phyloP scores from a whole-genome alignment of 305 asterid species.

The Fraxinus platypoda region DNA sequence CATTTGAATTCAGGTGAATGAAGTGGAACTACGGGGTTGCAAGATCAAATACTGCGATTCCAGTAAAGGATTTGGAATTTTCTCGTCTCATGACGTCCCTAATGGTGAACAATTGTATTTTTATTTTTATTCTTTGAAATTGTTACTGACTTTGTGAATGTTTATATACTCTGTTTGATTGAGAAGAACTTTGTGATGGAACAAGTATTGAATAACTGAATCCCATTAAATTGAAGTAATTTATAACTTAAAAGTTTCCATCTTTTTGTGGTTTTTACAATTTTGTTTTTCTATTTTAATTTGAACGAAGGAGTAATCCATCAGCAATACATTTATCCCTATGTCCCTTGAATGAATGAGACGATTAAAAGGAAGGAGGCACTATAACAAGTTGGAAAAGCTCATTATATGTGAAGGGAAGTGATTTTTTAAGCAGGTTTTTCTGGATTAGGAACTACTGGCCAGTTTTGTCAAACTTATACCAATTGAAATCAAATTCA shows the following conservation, averaged over 20 bases:
- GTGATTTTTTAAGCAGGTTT: not conserved
- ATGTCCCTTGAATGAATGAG: not conserved
- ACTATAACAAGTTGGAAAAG: not conserved
- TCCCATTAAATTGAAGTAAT: not conserved
- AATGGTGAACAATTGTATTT: slow-evolving; percentile 48
- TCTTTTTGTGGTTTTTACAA: slow-evolving; percentile 4
- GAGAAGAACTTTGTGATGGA: not conserved
- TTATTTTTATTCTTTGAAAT: not conserved
- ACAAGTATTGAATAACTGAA: not conserved
- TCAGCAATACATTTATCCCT: not conserved
- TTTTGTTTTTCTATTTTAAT: not conserved
- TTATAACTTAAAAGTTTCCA: not conserved
- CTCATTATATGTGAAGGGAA: not conserved
- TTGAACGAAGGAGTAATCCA: not conserved
- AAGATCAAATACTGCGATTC: slow-evolving; percentile 71
- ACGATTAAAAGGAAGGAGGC: not conserved
- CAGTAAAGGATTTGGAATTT: slow-evolving; percentile 75
- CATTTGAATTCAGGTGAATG: slow-evolving; percentile 59
- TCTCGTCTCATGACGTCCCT: slow-evolving; percentile 45
- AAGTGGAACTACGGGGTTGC: slow-evolving; percentile 70
- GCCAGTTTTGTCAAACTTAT: not conserved
- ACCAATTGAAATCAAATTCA: not conserved
- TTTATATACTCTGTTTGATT: not conserved
- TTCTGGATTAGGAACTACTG: not conserved
- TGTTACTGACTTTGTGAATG: not conserved